Percentiles rank a stretch among this genome's conserved stretches.
Evolutionary conservation across 164 flowering plant genomes (phyloP).

Genomic region (Piper betle): DNA sequence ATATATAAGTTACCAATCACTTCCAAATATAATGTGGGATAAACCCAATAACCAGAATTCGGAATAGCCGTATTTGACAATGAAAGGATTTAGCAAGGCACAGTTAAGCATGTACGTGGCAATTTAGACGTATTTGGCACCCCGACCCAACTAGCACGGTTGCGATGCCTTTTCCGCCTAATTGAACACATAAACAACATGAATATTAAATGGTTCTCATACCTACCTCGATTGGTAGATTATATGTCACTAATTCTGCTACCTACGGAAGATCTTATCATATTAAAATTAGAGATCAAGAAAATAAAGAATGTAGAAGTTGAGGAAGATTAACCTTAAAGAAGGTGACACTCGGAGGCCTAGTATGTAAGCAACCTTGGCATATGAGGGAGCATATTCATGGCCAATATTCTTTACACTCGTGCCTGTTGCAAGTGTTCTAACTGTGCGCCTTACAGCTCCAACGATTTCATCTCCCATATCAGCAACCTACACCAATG

Average conservation of each 20-base stretch:
- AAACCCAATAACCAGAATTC: slow-evolving; percentile 49
- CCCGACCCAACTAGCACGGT: slow-evolving; percentile 37
- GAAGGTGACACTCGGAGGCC: slow-evolving; percentile 55
- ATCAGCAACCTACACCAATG: slow-evolving; percentile 38
- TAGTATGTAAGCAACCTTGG: slow-evolving; percentile 44
- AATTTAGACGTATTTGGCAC: slow-evolving; percentile 63
- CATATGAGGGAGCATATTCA: slow-evolving; percentile 19
- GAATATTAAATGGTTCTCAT: not conserved
- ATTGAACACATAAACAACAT: not conserved
- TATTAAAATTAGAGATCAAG: not conserved
- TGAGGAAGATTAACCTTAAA: slow-evolving; percentile 32
- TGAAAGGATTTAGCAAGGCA: slow-evolving; percentile 58
- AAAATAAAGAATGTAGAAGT: not conserved
- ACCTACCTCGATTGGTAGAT: not conserved
- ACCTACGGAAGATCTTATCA: too few relatives aligned
- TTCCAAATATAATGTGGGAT: too few relatives aligned
- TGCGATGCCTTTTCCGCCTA: slow-evolving; percentile 53
- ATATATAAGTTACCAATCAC: too few relatives aligned
- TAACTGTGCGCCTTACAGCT: slow-evolving; percentile 44
- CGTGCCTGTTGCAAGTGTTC: slow-evolving; percentile 47
- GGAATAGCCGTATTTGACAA: slow-evolving; percentile 32
- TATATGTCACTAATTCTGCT: not conserved
- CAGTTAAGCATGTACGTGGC: slow-evolving; percentile 52
- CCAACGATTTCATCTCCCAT: slow-evolving; percentile 42
- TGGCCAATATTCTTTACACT: slow-evolving; percentile 16